Conservation (phyloP, 495 filamentous ascomycete species). For the Viridothelium virens region DNA sequence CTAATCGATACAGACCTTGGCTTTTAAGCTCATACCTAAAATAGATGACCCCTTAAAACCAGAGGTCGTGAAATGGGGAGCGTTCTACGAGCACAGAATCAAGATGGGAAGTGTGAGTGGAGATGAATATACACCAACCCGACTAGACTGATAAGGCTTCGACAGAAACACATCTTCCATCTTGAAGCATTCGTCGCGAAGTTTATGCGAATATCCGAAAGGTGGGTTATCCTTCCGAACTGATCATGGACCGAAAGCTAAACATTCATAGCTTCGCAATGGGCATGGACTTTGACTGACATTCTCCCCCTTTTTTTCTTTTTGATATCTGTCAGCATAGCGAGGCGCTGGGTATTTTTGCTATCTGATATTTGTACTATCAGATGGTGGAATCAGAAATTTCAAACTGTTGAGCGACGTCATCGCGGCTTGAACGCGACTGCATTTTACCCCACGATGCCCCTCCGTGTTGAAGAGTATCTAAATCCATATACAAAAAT, state of each 20-base stretch:
- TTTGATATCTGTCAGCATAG: conserved; percentile 28
- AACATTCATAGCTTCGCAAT: conserved; percentile 59
- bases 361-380: not conserved
- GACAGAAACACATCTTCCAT: conserved; percentile 92
- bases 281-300: conserved; percentile 68
- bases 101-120: conserved; percentile 62
- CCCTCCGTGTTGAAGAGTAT: no score
- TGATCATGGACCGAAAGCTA: conserved; percentile 18
- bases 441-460: not conserved
- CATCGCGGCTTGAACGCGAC: not conserved
- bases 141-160: not conserved
- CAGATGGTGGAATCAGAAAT: not conserved
- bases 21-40: conserved; percentile 80
- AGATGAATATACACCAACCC: not conserved
- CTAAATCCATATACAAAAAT: no score
- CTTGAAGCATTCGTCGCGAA: conserved; percentile 97
- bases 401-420: not conserved
- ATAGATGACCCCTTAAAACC: conserved; percentile 83
- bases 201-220: conserved; percentile 91
- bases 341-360: not conserved
- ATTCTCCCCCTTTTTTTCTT: not conserved
- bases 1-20: conserved; percentile 51
- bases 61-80: conserved; percentile 90
- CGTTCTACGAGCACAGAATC: conserved; percentile 93
- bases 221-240: conserved; percentile 36